Evolutionary conservation across 2,329 filamentous ascomycete genomes (phyloP).

Genomic region (Nemania sp.): DNA sequence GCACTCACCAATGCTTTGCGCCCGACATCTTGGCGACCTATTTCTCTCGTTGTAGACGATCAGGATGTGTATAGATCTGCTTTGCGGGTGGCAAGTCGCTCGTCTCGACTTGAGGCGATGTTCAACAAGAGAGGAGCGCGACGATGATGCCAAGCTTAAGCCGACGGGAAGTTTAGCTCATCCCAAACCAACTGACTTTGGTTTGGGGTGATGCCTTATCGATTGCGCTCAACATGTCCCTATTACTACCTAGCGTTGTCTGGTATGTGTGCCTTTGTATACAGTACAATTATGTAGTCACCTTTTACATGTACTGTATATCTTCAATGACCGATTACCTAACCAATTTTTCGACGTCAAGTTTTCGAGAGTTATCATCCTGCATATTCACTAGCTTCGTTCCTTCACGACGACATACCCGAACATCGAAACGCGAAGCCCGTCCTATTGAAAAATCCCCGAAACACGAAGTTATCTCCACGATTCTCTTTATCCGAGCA

Average conservation of each 20-base stretch:
- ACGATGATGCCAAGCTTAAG: constrained; percentile 6
- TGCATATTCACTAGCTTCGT: too few species aligned
- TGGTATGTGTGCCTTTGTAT: too few species aligned
- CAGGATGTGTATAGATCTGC: neutral
- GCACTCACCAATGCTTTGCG: constrained; percentile 43
- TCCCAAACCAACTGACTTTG: neutral
- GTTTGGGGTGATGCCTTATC: neutral
- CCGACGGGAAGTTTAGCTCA: neutral
- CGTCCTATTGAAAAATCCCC: neutral
- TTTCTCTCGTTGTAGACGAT: neutral
- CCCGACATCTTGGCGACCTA: constrained; percentile 46
- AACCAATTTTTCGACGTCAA: too few species aligned
- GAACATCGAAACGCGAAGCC: neutral
- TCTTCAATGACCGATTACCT: too few species aligned
- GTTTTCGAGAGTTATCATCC: too few species aligned
- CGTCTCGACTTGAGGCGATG: neutral
- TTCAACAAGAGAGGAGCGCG: neutral
- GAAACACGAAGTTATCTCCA: neutral
- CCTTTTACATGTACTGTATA: too few species aligned
- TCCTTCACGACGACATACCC: neutral
- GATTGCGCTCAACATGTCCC: too few species aligned
- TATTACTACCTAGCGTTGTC: too few species aligned
- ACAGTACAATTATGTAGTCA: too few species aligned
- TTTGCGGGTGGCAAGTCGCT: neutral
- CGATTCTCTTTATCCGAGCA: neutral